Evolutionary conservation across 345 rosid species (phyloP).

Genomic region (Adansonia digitata): DNA sequence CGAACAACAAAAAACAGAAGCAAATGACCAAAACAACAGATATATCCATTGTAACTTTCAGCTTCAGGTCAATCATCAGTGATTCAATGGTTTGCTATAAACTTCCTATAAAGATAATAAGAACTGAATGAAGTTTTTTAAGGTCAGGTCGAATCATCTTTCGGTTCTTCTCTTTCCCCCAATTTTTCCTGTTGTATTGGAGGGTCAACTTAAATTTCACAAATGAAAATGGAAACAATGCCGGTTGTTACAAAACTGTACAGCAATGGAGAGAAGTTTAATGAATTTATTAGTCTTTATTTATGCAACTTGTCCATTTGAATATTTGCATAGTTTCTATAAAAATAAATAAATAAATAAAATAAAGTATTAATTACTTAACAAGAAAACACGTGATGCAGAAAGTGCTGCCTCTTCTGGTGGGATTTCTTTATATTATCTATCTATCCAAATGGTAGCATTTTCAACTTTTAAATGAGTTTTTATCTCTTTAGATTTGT

Average conservation of each 20-base stretch:
- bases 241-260: neutral
- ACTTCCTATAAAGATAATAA: neutral
- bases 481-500: neutral
- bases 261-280: neutral
- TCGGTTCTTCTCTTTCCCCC: neutral
- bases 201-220: neutral
- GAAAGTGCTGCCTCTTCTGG: neutral
- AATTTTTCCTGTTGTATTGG: neutral
- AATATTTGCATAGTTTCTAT: neutral
- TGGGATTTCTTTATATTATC: neutral
- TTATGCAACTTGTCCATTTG: neutral
- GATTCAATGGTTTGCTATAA: neutral
- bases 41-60: neutral
- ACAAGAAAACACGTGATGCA: neutral
- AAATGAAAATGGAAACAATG: neutral
- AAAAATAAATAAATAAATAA: no score
- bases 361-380: neutral
- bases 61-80: constrained; percentile 4
- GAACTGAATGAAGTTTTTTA: neutral
- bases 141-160: neutral
- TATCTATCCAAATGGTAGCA: neutral
- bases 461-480: neutral
- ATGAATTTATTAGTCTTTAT: neutral
- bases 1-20: constrained; percentile 20
- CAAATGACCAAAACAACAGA: constrained; percentile 5